These are phyloP conservation scores for Syzygium jambos DNA, from an alignment of 345 rosid species.

Conservation along the genomic window DNA sequence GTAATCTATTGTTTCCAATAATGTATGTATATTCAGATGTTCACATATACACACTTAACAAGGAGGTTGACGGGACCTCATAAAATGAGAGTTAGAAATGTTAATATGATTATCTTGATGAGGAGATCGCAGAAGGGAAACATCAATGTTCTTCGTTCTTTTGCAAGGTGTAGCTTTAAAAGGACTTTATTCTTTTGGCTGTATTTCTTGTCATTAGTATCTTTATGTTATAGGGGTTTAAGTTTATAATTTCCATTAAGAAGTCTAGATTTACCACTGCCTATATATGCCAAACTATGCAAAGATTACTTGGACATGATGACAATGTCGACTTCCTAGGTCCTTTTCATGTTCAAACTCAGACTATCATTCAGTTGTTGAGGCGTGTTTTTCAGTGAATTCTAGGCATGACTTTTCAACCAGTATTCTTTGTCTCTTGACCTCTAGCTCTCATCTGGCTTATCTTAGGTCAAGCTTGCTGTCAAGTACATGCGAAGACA, in stretches of 20 bases:
- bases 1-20: background rate
- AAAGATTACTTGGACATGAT: background rate
- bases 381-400: background rate
- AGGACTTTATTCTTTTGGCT: background rate
- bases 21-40: background rate
- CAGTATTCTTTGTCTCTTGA: background rate
- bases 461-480: constrained; percentile 35
- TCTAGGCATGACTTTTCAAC: background rate
- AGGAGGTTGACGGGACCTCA: background rate
- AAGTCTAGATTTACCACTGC: background rate
- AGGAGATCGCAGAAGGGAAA: background rate
- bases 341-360: background rate
- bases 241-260: background rate
- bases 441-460: background rate
- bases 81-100: background rate
- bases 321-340: background rate
- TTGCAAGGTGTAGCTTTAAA: background rate
- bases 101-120: background rate
- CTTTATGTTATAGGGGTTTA: background rate
- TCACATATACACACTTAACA: background rate
- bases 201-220: background rate
- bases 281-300: background rate
- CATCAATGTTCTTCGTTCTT: background rate
- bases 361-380: background rate
- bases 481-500: constrained; percentile 35